Percentiles rank a stretch among this genome's conserved stretches.
Conservation (phyloP, 345 rosid genomes). For the Populus simonii region DNA sequence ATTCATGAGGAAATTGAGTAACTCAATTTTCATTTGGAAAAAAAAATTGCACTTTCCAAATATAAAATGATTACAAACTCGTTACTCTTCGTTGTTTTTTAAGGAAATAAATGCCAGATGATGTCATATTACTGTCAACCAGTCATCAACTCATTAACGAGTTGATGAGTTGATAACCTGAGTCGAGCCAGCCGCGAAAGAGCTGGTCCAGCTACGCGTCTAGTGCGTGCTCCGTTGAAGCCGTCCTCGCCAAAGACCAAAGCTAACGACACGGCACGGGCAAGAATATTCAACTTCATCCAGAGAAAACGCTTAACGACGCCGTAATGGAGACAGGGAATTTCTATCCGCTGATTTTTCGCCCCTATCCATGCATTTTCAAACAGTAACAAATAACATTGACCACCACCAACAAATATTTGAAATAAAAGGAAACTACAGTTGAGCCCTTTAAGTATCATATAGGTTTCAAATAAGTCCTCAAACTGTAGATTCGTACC, state of each 20-base stretch:
- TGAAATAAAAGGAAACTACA: too few relatives aligned
- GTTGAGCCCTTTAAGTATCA: not conserved
- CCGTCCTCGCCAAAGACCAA: not conserved
- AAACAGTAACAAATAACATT: not conserved
- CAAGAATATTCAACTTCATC: not conserved
- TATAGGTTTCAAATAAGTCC: not conserved
- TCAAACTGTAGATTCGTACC: too few relatives aligned
- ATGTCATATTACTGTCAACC: not conserved
- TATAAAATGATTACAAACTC: not conserved
- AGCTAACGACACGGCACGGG: not conserved
- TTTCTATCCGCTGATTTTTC: not conserved
- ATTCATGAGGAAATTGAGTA: too few relatives aligned
- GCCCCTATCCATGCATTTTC: constrained; percentile 8
- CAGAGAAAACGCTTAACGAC: not conserved
- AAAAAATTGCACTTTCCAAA: not conserved
- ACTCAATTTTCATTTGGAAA: too few relatives aligned
- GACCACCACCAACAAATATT: not conserved
- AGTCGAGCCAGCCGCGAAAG: not conserved
- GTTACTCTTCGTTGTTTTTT: too few relatives aligned
- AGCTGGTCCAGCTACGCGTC: not conserved
- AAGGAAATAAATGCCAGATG: not conserved
- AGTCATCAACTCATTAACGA: not conserved
- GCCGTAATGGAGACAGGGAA: not conserved
- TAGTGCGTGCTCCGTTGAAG: not conserved
- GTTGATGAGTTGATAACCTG: not conserved